Evolutionary conservation across 371 early-diverging fungal genomes (phyloP).

Genomic region (Syncephalastrum sp.): DNA sequence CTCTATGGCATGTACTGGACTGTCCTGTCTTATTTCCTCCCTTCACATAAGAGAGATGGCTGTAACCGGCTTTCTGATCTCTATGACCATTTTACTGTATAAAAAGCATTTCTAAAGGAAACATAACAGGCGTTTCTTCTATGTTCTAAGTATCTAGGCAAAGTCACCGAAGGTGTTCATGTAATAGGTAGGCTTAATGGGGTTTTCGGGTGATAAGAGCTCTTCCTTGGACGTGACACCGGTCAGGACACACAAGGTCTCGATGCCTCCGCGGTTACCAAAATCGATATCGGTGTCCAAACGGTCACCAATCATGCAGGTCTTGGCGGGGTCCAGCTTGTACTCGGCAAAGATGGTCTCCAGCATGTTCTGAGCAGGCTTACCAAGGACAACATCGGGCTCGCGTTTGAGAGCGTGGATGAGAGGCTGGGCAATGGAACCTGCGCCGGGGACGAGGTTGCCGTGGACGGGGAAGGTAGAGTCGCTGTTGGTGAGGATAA

Average conservation of each 20-base stretch:
- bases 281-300: constrained; percentile 96
- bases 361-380: constrained; percentile 91
- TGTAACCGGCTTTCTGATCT: too few relatives aligned
- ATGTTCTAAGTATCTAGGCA: constrained; percentile 3
- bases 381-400: constrained; percentile 86
- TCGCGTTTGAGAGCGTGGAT: constrained; percentile 67
- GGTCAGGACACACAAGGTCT: constrained; percentile 91
- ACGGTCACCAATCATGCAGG: constrained; percentile 97
- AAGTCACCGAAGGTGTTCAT: constrained; percentile 58
- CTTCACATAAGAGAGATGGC: too few relatives aligned
- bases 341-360: constrained; percentile 83
- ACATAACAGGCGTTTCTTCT: too few relatives aligned
- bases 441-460: constrained; percentile 81
- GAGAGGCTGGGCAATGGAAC: constrained; percentile 79
- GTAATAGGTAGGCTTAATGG: constrained; percentile 57
- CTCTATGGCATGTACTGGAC: too few relatives aligned
- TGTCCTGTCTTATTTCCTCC: too few relatives aligned
- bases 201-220: constrained; percentile 42
- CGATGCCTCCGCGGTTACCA: constrained; percentile 84
- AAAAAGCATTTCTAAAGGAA: too few relatives aligned
- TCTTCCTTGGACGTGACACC: constrained; percentile 64
- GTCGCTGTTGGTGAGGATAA: constrained; percentile 94
- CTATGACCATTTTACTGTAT: too few relatives aligned
- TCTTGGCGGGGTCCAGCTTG: constrained; percentile 73
- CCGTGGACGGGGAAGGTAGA: constrained; percentile 84